A percentile compares a stretch with the other conserved stretches of the same genome.
These are phyloP conservation scores for Monosporozyma yasuniensis DNA, from an alignment of 805 yeast species.

Conservation along the genomic window DNA sequence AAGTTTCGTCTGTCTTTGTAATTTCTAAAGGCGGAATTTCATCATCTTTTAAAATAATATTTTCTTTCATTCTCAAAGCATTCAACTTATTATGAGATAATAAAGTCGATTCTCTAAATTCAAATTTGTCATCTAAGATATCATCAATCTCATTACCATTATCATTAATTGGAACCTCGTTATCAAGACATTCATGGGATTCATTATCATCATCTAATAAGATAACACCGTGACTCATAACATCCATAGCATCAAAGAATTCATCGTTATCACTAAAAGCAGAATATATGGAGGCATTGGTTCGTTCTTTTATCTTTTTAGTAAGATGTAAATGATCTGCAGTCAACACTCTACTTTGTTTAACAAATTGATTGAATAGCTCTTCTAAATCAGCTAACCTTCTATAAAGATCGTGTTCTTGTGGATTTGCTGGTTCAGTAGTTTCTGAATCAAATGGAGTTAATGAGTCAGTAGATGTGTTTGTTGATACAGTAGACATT, in stretches of 20 bases:
- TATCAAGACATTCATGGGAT: constrained; percentile 2
- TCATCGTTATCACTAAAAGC: constrained; percentile 40
- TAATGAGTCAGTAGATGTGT: constrained; percentile 6
- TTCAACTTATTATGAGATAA: not conserved
- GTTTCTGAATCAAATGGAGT: constrained; percentile 3
- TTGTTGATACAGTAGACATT: constrained; percentile 5
- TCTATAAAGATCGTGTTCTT: constrained; percentile 20
- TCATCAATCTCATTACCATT: not conserved
- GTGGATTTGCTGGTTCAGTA: too few relatives aligned
- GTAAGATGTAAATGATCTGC: constrained; percentile 13
- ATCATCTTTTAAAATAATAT: not conserved
- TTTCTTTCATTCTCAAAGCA: not conserved
- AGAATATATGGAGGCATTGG: constrained; percentile 15
- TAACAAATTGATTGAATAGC: constrained; percentile 15
- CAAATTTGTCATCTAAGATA: not conserved
- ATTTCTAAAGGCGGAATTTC: not conserved
- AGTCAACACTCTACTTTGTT: constrained; percentile 15
- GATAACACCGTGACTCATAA: constrained; percentile 43
- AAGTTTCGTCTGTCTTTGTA: not conserved
- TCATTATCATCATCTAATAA: constrained; percentile 36
- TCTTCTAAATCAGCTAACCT: constrained; percentile 19
- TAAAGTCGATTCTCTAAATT: not conserved
- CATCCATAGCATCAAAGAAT: constrained; percentile 63
- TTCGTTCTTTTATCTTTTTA: constrained; percentile 9
- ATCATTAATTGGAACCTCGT: not conserved